Evolutionary conservation across 306 rosid species (phyloP).

Genomic region (Malus orientalis): DNA sequence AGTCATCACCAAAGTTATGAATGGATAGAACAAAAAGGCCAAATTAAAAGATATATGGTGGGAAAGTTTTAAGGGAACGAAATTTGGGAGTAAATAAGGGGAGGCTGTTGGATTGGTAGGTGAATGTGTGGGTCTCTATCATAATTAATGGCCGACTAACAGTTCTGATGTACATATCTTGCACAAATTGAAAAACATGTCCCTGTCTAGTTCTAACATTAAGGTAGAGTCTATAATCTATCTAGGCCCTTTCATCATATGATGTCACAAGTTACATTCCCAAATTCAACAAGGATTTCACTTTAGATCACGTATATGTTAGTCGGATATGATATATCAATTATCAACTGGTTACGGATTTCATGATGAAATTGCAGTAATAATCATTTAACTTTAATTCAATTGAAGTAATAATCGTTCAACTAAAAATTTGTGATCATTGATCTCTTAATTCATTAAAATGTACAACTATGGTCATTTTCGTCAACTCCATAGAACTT

Average conservation of each 20-base stretch:
- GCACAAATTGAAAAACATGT: constrained; percentile 11
- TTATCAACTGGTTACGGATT: neutral
- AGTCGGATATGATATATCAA: neutral
- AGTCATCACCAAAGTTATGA: constrained; percentile 9
- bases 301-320: neutral
- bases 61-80: neutral
- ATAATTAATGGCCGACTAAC: constrained; percentile 42
- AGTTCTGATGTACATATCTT: constrained; percentile 3
- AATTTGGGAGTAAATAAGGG: constrained; percentile 19
- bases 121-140: constrained; percentile 41
- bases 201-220: neutral
- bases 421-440: too few species aligned
- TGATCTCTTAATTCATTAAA: too few species aligned
- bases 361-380: too few species aligned
- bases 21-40: neutral
- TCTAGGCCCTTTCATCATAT: constrained; percentile 13
- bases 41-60: neutral
- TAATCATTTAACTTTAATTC: too few species aligned
- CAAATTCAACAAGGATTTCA: neutral
- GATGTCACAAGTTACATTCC: neutral
- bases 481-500: too few species aligned
- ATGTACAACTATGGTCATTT: too few species aligned
- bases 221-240: neutral
- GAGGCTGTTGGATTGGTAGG: constrained; percentile 38
- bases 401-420: too few species aligned